Conservation (phyloP, 495 filamentous ascomycete species). For the Penicillium flavigenum region DNA sequence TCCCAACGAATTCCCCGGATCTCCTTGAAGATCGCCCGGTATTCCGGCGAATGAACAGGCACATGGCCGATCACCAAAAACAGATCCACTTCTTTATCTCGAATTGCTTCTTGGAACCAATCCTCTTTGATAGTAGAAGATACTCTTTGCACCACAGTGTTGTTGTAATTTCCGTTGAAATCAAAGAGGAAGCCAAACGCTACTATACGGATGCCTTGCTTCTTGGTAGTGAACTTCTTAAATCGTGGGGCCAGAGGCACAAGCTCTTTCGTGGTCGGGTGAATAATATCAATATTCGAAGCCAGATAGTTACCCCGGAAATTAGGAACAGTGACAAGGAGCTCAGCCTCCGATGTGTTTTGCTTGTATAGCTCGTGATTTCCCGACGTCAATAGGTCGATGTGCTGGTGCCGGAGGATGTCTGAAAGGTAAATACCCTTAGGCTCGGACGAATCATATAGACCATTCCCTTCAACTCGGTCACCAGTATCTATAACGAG, state of each 20-base stretch:
- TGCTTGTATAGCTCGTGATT: slow-evolving; percentile 94
- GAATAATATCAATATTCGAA: slow-evolving; percentile 88
- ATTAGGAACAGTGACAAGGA: slow-evolving; percentile 71
- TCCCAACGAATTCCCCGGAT: slow-evolving; percentile 77
- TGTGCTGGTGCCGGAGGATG: slow-evolving; percentile 75
- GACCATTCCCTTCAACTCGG: slow-evolving; percentile 88
- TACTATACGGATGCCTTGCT: slow-evolving; percentile 76
- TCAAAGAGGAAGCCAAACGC: slow-evolving; percentile 95
- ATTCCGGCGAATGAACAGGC: slow-evolving; percentile 75
- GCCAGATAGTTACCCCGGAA: slow-evolving; percentile 76
- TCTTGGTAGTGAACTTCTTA: slow-evolving; percentile 85
- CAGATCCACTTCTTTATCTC: slow-evolving; percentile 75
- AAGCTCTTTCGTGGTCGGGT: slow-evolving; percentile 63
- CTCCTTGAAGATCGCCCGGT: slow-evolving; percentile 68
- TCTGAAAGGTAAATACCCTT: slow-evolving; percentile 85
- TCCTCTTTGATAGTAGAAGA: slow-evolving; percentile 73
- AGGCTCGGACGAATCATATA: slow-evolving; percentile 89
- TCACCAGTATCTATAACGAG: slow-evolving; percentile 93
- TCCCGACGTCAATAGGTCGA: slow-evolving; percentile 85
- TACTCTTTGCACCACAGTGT: slow-evolving; percentile 79
- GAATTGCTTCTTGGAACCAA: slow-evolving; percentile 89
- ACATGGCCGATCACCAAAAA: slow-evolving; percentile 89
- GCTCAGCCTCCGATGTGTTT: slow-evolving; percentile 73
- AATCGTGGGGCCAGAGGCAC: slow-evolving; percentile 79
- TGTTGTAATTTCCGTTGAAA: slow-evolving; percentile 84